phyloP scores from a whole-genome alignment of 352 stramenopile genomes.

The Pythium rishiriense region DNA sequence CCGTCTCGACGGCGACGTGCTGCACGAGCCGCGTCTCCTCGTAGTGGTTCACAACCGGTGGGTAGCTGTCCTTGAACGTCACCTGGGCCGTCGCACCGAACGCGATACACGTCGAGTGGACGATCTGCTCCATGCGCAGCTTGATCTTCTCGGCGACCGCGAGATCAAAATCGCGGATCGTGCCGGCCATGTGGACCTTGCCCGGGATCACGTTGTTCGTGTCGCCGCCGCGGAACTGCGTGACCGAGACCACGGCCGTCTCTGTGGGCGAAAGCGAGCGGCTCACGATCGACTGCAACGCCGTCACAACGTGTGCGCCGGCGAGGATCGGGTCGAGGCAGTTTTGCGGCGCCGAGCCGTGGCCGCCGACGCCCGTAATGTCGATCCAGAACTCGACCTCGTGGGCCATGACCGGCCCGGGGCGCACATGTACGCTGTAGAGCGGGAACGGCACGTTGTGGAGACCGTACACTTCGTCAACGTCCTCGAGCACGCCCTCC shows the following conservation, averaged over 20 bases:
- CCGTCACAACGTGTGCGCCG: constrained; percentile 87
- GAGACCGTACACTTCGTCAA: constrained; percentile 93
- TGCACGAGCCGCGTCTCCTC: constrained; percentile 79
- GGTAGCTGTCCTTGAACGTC: constrained; percentile 70
- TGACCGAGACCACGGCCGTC: constrained; percentile 91
- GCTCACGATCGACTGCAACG: constrained; percentile 93
- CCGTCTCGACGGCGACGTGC: constrained; percentile 70
- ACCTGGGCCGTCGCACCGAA: constrained; percentile 74
- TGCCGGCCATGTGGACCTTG: constrained; percentile 84
- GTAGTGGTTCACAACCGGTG: constrained; percentile 77
- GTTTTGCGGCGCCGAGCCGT: constrained; percentile 92
- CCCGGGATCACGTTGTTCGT: constrained; percentile 95
- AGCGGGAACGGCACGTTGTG: constrained; percentile 91
- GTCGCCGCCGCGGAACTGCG: constrained; percentile 89
- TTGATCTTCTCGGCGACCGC: constrained; percentile 84
- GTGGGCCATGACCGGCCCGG: constrained; percentile 91
- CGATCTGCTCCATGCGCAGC: constrained; percentile 81
- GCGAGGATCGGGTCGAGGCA: constrained; percentile 93
- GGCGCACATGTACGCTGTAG: constrained; percentile 86
- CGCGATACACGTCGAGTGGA: constrained; percentile 79
- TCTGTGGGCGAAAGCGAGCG: constrained; percentile 90
- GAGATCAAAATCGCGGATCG: constrained; percentile 92
- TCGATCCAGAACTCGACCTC: constrained; percentile 92
- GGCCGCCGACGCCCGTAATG: constrained; percentile 91
- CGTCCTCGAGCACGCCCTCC: constrained; percentile 86